Conservation (phyloP, 805 yeast species). For the Clavispora phyllophila region DNA sequence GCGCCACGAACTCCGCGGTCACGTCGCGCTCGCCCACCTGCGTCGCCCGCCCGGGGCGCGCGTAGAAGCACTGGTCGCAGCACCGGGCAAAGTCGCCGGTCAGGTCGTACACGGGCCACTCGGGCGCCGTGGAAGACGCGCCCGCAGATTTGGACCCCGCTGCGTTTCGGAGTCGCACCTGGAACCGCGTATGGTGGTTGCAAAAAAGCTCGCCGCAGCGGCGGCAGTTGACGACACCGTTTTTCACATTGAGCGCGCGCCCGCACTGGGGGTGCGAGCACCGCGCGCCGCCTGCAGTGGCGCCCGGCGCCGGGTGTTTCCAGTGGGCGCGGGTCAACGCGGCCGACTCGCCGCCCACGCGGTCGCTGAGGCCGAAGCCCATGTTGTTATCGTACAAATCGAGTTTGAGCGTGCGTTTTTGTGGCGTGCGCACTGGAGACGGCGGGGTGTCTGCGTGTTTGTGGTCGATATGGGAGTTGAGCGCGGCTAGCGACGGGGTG, state of each 20-base stretch:
- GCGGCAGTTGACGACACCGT: slow-evolving; percentile 65
- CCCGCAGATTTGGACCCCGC: slow-evolving; percentile 35
- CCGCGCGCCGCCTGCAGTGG: no score
- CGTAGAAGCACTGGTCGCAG: slow-evolving; percentile 57
- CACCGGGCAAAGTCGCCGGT: slow-evolving; percentile 62
- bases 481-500: slow-evolving; percentile 49
- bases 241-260: slow-evolving; percentile 42
- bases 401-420: slow-evolving; percentile 35
- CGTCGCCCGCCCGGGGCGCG: slow-evolving; percentile 49
- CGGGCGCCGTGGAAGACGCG: background rate
- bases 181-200: slow-evolving; percentile 52
- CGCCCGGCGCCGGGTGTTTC: slow-evolving; percentile 46
- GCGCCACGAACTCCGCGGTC: slow-evolving; percentile 39
- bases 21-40: slow-evolving; percentile 33
- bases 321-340: slow-evolving; percentile 50
- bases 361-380: slow-evolving; percentile 30
- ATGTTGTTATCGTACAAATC: slow-evolving; percentile 46
- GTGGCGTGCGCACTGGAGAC: slow-evolving; percentile 11
- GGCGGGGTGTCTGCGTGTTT: slow-evolving; percentile 34
- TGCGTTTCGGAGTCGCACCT: slow-evolving; percentile 44
- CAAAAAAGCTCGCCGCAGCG: slow-evolving; percentile 74
- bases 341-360: slow-evolving; percentile 1
- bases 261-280: slow-evolving; percentile 43
- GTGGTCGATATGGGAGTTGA: slow-evolving; percentile 71
- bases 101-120: slow-evolving; percentile 22